These are phyloP conservation scores for Trichoderma sp. DNA, from an alignment of 2,329 filamentous ascomycete species.

Conservation along the genomic window DNA sequence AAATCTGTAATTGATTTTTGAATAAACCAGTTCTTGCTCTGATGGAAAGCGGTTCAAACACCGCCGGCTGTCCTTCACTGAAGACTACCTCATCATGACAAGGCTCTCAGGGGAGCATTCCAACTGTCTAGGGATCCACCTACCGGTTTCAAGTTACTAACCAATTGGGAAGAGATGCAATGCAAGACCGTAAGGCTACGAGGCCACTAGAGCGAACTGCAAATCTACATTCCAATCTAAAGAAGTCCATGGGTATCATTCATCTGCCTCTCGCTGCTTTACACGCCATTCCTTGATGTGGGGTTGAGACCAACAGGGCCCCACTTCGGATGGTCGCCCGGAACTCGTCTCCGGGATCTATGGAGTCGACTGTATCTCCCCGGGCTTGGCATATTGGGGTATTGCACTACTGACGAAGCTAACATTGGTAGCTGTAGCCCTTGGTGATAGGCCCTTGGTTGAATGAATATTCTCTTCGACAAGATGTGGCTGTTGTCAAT, in stretches of 20 bases:
- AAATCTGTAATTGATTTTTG: not conserved
- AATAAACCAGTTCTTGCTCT: not conserved
- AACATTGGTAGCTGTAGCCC: not conserved
- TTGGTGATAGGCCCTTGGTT: not conserved
- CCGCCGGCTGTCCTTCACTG: too few species aligned
- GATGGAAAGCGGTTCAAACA: not conserved
- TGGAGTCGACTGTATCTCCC: slow-evolving; percentile 6
- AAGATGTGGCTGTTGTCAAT: not conserved
- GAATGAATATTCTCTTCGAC: not conserved
- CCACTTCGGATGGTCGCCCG: not conserved
- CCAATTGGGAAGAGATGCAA: not conserved
- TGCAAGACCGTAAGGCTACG: not conserved
- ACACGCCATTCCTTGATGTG: not conserved
- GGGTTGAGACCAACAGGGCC: not conserved
- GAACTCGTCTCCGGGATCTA: not conserved
- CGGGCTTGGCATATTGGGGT: not conserved
- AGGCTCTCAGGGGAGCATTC: too few species aligned
- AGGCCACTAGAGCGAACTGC: not conserved
- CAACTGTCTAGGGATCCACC: too few species aligned
- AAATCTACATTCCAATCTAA: not conserved
- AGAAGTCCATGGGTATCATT: not conserved
- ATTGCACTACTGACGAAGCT: not conserved
- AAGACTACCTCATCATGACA: too few species aligned
- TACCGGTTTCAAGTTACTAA: too few species aligned
- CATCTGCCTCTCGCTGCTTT: not conserved